Evolutionary conservation across 257 asterid genomes (phyloP).

Genomic region (Ehretia macrophylla): DNA sequence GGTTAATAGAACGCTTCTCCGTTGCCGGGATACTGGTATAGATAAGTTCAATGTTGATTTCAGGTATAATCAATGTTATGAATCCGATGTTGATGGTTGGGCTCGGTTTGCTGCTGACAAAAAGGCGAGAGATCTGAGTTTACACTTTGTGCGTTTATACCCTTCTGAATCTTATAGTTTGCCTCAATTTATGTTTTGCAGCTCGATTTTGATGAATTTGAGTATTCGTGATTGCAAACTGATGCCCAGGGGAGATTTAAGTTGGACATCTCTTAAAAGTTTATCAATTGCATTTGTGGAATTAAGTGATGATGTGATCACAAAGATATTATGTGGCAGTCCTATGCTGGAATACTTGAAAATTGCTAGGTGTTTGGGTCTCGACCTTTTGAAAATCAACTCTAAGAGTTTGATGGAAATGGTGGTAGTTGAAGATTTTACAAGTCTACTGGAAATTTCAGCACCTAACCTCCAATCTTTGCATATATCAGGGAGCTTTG

Average conservation of each 20-base stretch:
- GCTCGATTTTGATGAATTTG: background rate
- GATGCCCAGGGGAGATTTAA: background rate
- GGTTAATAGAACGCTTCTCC: conserved; percentile 3
- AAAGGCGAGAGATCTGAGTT: conserved; percentile 9
- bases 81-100: conserved; percentile 7
- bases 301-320: background rate
- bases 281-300: background rate
- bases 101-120: conserved; percentile 7
- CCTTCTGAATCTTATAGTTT: background rate
- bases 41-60: conserved; percentile 4
- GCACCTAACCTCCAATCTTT: too few species aligned
- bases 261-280: background rate
- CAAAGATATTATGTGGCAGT: background rate
- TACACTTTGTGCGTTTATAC: background rate
- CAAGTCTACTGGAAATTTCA: too few species aligned
- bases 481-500: too few species aligned
- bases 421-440: too few species aligned
- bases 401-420: background rate
- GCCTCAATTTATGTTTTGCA: background rate
- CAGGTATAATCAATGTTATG: background rate
- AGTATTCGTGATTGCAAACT: background rate
- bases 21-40: background rate
- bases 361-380: background rate
- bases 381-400: too few species aligned
- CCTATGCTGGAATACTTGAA: background rate